Evolutionary conservation across 352 stramenopile genomes (phyloP), one percentile per base, ranked within the genome.

Genomic region (Phytophthora tubulina): DNA sequence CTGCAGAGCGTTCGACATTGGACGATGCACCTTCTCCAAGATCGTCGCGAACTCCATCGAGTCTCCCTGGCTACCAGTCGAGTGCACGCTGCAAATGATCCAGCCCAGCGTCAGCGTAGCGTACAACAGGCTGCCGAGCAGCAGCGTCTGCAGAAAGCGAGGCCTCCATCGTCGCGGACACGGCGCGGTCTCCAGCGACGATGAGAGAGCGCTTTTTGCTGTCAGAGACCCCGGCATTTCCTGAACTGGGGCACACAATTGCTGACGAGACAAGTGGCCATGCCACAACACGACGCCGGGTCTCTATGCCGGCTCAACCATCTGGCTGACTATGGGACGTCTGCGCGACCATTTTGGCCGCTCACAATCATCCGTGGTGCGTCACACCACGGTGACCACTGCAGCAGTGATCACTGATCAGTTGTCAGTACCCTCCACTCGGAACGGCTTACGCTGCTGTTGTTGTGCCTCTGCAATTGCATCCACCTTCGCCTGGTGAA

Each of bases 61-160:
- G 13, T 70, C 45, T 35, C 44, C 59, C 35, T 61, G 56, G 14
- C 67, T 65, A 32, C 15, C 32, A 39, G 51, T 17, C 53, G 46
- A 55, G 11, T 74, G 67, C n/a, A 74, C 33, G 53, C 32, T 74
- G 60, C 9, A 39, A 35, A 68, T 63, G 8, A 46, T 6, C 59
- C 59, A 74, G 38, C 35, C 35, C 44, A 74, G 31, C n/a, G 42
- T 53, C 59, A 65, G n/a, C 36, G 51, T 35, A 6, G 46, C 60
- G 39, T 74, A 74, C 32, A 74, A 31, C 36, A 51, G 48, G 30
- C 59, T 74, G 14, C 42, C 31, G 14, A 74, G 59, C 14, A 74
- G 67, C 36, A 74, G n/a, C 35, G 13, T 54, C 51, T 48, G 42
- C 7, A 70, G 9, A n/a, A 62, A 58, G 31, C 59, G 59, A 10